A percentile compares a stretch with the other conserved stretches of the same genome.
phyloP scores from a whole-genome alignment of 2,329 filamentous ascomycete genomes.

The Biscogniauxia mediterranea region DNA sequence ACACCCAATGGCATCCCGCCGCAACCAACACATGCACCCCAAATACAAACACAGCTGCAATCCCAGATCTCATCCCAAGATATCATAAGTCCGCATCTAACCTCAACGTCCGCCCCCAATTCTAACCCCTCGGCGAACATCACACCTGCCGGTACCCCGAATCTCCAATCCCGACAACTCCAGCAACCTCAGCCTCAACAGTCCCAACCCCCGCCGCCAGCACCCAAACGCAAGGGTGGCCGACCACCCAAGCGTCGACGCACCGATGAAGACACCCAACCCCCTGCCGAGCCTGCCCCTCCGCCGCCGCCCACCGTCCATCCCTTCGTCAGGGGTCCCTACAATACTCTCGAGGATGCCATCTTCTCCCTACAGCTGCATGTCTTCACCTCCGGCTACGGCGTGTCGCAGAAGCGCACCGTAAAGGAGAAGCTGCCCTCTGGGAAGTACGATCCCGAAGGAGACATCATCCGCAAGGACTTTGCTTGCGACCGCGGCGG shows the following conservation, averaged over 20 bases:
- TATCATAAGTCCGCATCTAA: conserved; percentile 3
- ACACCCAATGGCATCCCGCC: conserved; percentile 3
- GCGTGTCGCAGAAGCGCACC: conserved; percentile 32
- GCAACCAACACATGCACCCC: conserved; percentile 9
- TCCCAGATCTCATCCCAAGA: conserved; percentile 4
- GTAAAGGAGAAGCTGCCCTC: conserved; percentile 32
- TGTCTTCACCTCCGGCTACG: conserved; percentile 32
- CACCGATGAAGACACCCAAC: conserved; percentile 6
- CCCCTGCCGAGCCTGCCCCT: conserved; percentile 1
- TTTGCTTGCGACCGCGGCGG: conserved; percentile 31
- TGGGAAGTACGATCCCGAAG: conserved; percentile 30
- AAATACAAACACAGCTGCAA: conserved; percentile 3
- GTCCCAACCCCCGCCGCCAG: neutral
- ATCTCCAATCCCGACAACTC: neutral
- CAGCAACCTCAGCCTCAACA: neutral
- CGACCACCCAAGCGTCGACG: conserved; percentile 17
- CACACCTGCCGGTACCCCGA: neutral
- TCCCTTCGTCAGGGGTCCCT: conserved; percentile 27
- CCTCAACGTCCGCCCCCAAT: conserved; percentile 2
- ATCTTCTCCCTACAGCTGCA: conserved; percentile 31
- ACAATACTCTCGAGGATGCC: conserved; percentile 28
- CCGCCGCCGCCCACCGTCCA: conserved; percentile 17
- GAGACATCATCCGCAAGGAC: conserved; percentile 30
- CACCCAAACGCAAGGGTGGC: conserved; percentile 8
- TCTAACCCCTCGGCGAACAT: conserved; percentile 2